phyloP scores from a whole-genome alignment of 2,329 filamentous ascomycete genomes.

The Chaetomium sp. region DNA sequence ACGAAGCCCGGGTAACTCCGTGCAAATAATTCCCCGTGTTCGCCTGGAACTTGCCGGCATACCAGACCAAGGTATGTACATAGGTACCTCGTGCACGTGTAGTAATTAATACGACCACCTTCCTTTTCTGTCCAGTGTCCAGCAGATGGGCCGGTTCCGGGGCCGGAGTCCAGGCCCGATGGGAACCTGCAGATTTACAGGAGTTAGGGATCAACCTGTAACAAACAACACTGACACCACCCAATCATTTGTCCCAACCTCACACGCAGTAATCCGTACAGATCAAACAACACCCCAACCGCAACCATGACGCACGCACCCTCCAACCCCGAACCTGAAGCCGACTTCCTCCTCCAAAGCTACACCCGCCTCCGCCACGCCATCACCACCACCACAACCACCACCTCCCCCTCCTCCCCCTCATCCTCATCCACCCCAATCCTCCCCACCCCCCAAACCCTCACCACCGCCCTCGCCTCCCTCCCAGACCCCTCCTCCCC shows the following conservation, averaged over 20 bases:
- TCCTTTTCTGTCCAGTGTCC: not conserved
- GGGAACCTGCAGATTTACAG: too few species aligned
- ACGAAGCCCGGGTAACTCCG: too few species aligned
- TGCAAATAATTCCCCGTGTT: not conserved
- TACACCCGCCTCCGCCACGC: constrained; percentile 29
- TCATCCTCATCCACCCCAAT: constrained; percentile 45
- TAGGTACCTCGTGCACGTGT: too few species aligned
- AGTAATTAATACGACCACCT: constrained; percentile 1
- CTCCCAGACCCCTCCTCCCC: constrained; percentile 43
- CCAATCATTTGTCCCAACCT: not conserved
- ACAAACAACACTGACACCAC: not conserved
- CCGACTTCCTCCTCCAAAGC: constrained; percentile 30
- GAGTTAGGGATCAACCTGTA: too few species aligned
- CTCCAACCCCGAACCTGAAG: constrained; percentile 4
- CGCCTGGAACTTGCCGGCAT: not conserved
- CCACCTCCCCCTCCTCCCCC: constrained; percentile 8
- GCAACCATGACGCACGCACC: constrained; percentile 13
- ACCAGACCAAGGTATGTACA: too few species aligned
- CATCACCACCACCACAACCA: constrained; percentile 26
- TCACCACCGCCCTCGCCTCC: constrained; percentile 45
- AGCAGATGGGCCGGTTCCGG: not conserved
- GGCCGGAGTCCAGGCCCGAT: not conserved
- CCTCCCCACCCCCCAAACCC: constrained; percentile 43
- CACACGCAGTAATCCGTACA: not conserved
- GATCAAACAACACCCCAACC: not conserved